These are phyloP conservation scores for Epithele typhae DNA, from an alignment of 768 basidiomycete genomes.

Conservation along the genomic window DNA sequence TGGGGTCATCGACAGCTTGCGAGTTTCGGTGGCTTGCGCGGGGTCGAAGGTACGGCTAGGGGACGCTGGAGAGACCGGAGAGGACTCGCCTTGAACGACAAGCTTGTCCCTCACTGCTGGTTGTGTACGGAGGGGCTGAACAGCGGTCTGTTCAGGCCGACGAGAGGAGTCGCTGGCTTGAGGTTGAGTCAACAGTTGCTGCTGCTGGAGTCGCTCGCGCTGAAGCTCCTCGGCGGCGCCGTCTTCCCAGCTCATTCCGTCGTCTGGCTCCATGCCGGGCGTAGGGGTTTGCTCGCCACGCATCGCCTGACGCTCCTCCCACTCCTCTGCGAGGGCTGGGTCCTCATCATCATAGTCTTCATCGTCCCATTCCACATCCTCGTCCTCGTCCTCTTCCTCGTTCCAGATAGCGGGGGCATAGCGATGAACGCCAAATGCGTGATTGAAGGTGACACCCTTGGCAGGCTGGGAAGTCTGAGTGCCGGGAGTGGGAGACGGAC, in stretches of 20 bases:
- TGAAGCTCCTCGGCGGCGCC: constrained; percentile 47
- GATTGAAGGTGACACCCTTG: constrained; percentile 64
- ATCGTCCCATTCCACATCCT: constrained; percentile 59
- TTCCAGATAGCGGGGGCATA: constrained; percentile 84
- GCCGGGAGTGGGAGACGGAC: constrained; percentile 26
- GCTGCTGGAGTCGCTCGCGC: constrained; percentile 14
- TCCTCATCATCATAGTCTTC: constrained; percentile 72
- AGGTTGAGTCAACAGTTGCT: constrained; percentile 10
- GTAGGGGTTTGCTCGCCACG: constrained; percentile 23
- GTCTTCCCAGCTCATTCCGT: constrained; percentile 89
- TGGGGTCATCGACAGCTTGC: constrained; percentile 75
- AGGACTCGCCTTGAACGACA: constrained; percentile 22
- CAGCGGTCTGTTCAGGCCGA: constrained; percentile 27
- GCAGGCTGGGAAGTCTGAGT: constrained; percentile 6
- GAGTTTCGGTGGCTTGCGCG: constrained; percentile 66
- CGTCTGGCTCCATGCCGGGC: constrained; percentile 60
- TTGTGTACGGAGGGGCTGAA: constrained; percentile 37
- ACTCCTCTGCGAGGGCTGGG: constrained; percentile 51
- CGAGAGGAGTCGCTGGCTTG: constrained; percentile 21
- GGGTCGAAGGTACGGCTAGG: constrained; percentile 50
- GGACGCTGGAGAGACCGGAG: constrained; percentile 26
- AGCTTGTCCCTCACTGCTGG: constrained; percentile 45
- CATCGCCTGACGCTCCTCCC: constrained; percentile 37
- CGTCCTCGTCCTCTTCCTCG: constrained; percentile 64
- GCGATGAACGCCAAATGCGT: constrained; percentile 60